Conservation (phyloP, 2,329 filamentous ascomycete genomes). For the Botryotinia calthae region DNA sequence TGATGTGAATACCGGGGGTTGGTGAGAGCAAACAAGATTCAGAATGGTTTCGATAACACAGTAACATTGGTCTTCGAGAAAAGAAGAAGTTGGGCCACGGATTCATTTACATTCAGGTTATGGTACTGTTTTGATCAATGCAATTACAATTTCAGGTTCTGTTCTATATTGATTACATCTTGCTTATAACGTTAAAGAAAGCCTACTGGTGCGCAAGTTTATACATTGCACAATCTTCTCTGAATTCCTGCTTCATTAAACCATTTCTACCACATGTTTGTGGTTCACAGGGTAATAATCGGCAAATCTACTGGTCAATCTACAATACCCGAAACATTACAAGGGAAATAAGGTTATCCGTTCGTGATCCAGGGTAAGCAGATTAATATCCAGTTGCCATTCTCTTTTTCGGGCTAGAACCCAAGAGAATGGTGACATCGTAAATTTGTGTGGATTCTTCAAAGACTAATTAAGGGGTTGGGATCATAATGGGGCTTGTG, state of each 20-base stretch:
- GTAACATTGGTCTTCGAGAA: not conserved
- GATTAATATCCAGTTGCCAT: not conserved
- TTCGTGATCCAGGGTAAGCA: not conserved
- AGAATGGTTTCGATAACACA: not conserved
- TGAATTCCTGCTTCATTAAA: not conserved
- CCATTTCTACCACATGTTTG: not conserved
- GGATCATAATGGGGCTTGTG: not conserved
- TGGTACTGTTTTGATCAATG: not conserved
- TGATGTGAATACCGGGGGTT: conserved; percentile 18
- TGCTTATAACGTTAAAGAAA: not conserved
- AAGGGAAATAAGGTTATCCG: not conserved
- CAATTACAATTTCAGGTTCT: not conserved
- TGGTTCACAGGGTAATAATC: not conserved
- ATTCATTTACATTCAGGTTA: conserved; percentile 5
- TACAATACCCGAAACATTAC: not conserved
- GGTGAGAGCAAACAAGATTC: not conserved
- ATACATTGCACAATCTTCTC: not conserved
- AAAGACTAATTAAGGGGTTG: not conserved
- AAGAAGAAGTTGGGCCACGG: not conserved
- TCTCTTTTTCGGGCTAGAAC: not conserved
- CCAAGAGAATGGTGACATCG: not conserved
- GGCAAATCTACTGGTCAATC: not conserved
- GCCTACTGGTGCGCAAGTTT: not conserved
- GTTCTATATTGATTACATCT: not conserved
- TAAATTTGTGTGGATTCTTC: not conserved